phyloP scores from a whole-genome alignment of 2,329 filamentous ascomycete genomes.

The Uncinocarpus reesii region DNA sequence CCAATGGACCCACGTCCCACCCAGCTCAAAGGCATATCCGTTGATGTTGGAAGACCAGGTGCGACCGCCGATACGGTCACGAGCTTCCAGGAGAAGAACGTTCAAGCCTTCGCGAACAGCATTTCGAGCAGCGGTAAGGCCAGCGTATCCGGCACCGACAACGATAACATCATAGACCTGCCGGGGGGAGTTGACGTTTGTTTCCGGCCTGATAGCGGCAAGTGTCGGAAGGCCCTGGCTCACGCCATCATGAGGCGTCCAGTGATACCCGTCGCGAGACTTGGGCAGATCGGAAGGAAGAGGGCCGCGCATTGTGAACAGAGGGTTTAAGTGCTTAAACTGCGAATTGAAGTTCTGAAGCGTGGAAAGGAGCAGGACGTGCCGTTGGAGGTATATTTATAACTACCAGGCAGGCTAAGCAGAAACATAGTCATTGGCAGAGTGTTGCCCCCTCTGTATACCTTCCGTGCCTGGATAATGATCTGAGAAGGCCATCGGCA shows the following conservation, averaged over 20 bases:
- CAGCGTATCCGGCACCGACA: constrained; percentile 28
- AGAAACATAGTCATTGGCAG: no score
- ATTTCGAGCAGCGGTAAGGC: constrained; percentile 22
- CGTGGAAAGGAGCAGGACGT: no score
- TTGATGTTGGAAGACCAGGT: constrained; percentile 7
- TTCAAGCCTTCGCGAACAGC: constrained; percentile 1
- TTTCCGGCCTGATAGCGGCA: neutral
- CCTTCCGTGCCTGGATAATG: no score
- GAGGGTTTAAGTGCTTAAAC: no score
- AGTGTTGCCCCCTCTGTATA: no score
- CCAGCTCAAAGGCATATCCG: constrained; percentile 6
- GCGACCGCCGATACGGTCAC: constrained; percentile 9
- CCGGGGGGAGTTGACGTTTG: constrained; percentile 1
- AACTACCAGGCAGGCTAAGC: no score
- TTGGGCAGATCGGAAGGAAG: constrained; percentile 2
- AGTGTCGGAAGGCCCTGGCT: constrained; percentile 1
- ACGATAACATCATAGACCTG: constrained; percentile 18
- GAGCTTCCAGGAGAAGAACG: constrained; percentile 6
- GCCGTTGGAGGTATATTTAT: no score
- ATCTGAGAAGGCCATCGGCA: no score
- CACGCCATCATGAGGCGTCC: neutral
- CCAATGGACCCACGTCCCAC: constrained; percentile 8
- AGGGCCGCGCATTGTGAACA: neutral
- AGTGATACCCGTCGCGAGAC: constrained; percentile 2
- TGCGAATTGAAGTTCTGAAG: neutral